phyloP scores from a whole-genome alignment of 208 protist genomes.

The Wallacemonas sp. region DNA sequence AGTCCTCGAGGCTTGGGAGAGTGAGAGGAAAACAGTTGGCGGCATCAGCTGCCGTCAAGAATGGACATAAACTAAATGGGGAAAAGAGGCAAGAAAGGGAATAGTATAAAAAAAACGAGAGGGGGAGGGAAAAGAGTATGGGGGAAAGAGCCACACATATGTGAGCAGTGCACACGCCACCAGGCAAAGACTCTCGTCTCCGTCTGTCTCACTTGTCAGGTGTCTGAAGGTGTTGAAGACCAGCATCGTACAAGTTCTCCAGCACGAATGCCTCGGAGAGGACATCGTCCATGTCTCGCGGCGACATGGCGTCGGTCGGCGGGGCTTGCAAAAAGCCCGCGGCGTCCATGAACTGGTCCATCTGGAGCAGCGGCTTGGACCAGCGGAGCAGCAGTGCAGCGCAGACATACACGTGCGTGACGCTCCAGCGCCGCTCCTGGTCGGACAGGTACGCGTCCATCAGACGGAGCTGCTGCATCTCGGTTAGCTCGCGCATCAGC shows the following conservation, averaged over 20 bases:
- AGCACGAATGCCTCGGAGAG: constrained; percentile 69
- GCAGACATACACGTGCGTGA: constrained; percentile 89
- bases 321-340: constrained; percentile 75
- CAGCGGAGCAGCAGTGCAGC: constrained; percentile 80
- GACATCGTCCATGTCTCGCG: constrained; percentile 58
- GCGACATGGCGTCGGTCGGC: constrained; percentile 55
- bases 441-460: constrained; percentile 92
- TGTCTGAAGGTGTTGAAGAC: constrained; percentile 19
- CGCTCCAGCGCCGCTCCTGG: constrained; percentile 57
- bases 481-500: constrained; percentile 86
- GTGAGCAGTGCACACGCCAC: too few relatives aligned
- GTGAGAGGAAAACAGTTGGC: too few relatives aligned
- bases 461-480: constrained; percentile 75
- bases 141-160: too few relatives aligned
- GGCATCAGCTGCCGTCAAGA: too few relatives aligned
- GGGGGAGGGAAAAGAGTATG: too few relatives aligned
- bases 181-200: neutral
- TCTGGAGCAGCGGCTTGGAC: constrained; percentile 49
- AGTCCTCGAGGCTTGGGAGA: too few relatives aligned
- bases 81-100: too few relatives aligned
- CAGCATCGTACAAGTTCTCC: constrained; percentile 67
- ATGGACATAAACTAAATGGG: too few relatives aligned
- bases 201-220: neutral
- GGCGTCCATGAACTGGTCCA: constrained; percentile 58
- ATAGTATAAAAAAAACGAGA: too few relatives aligned